A percentile compares a stretch with the other conserved stretches of the same genome.
Evolutionary conservation across 2,329 filamentous ascomycete species (phyloP).

Genomic region (Fusarium armeniacum): DNA sequence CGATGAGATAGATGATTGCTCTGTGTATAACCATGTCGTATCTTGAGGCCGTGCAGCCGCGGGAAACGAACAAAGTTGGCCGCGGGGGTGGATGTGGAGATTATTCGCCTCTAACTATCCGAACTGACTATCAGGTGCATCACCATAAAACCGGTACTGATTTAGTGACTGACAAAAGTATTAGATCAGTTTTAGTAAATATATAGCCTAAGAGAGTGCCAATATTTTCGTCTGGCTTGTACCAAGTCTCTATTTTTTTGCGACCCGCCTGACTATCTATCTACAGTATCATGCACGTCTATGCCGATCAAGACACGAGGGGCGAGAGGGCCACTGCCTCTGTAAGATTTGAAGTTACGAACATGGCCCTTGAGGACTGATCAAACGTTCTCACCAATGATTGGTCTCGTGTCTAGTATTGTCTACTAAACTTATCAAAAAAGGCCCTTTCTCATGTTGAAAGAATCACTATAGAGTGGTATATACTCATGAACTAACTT

Average conservation of each 20-base stretch:
- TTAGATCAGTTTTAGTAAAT: too few species aligned
- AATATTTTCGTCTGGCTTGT: too few species aligned
- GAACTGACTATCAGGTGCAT: neutral
- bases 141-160: too few species aligned
- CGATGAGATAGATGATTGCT: neutral
- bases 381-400: too few species aligned
- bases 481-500: neutral
- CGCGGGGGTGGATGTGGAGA: conserved; percentile 12
- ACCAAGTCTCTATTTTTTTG: too few species aligned
- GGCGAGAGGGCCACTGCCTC: neutral
- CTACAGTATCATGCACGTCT: neutral
- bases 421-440: too few species aligned
- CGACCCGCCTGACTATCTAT: neutral
- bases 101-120: neutral
- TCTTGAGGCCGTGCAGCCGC: conserved; percentile 15
- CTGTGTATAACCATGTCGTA: neutral
- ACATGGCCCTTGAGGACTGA: too few species aligned
- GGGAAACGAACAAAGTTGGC: conserved; percentile 19
- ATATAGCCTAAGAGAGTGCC: too few species aligned
- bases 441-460: neutral
- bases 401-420: neutral
- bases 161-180: too few species aligned
- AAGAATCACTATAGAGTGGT: neutral
- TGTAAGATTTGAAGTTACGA: rapidly evolving
- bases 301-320: neutral